Percentiles rank a stretch among this genome's conserved stretches.
Conservation (phyloP, 768 basidiomycete genomes). For the Russula vinacea region DNA sequence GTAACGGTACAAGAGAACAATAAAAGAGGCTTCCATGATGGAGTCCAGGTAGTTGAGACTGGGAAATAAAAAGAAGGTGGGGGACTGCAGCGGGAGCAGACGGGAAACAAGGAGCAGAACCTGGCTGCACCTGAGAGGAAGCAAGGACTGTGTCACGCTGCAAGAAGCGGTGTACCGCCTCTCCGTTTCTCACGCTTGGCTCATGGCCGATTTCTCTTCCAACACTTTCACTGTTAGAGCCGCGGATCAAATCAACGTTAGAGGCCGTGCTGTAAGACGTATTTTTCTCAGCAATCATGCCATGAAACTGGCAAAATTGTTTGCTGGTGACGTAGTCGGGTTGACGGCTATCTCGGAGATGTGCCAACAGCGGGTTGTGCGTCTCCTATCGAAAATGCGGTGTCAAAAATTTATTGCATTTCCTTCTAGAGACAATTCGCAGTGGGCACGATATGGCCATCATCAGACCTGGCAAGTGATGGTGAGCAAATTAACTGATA, state of each 20-base stretch:
- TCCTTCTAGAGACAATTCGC: conserved; percentile 49
- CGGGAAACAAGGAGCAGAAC: background rate
- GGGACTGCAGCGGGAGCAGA: conserved; percentile 14
- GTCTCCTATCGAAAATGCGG: conserved; percentile 19
- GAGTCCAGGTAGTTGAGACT: background rate
- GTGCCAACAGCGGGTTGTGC: conserved; percentile 17
- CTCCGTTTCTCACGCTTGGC: background rate
- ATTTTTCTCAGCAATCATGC: conserved; percentile 60
- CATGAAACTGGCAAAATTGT: conserved; percentile 57
- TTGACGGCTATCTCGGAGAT: conserved; percentile 40
- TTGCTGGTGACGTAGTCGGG: conserved; percentile 67
- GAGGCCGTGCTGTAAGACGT: conserved; percentile 53
- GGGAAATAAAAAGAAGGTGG: conserved; percentile 15
- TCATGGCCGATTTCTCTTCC: conserved; percentile 18
- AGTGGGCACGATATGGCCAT: conserved; percentile 76
- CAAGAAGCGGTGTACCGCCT: background rate
- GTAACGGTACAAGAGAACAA: conserved; percentile 10
- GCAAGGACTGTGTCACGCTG: background rate
- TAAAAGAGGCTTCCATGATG: background rate
- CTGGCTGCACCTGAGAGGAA: background rate
- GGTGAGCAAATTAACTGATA: conserved; percentile 43
- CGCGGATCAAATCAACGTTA: conserved; percentile 3
- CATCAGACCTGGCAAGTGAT: conserved; percentile 54
- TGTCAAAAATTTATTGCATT: conserved; percentile 21
- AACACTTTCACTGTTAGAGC: conserved; percentile 11